Evolutionary conservation across 2,329 filamentous ascomycete species (phyloP), one percentile per base, ranked within the genome.

Genomic region (Lecanosticta acicola): DNA sequence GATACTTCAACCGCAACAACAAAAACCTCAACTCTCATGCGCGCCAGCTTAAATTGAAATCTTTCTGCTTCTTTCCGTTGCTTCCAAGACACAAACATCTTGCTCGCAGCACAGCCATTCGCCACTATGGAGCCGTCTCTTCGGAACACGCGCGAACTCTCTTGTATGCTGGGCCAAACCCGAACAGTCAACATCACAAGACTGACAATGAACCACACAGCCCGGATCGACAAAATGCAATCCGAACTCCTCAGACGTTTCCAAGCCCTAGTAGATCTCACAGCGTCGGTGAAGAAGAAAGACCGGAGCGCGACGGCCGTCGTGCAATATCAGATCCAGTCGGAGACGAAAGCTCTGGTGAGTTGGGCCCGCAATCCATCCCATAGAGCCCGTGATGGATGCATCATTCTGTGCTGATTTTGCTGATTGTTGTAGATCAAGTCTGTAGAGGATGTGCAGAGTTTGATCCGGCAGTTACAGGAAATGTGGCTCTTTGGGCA

Each of bases 401-500:
- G 13, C 4, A 13, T 34, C 4, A 34, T 13, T 13, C 17, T 4
- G 4, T 34, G 37, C 26, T 26, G 17, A 19, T 64, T 17, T 11
- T 39, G 10, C 13, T 24, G 20, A 32, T 11, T 41, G 29, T 19
- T 26, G 0, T 47, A 78, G 79, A 75, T 83, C 51, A 76, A 77
- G 46, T 74, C 78, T 1, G 75, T 77, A 11, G 80, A 85, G 66
- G 80, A 83, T 44, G 69, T 83, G 9, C 71, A 81, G 47, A 72
- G 74, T 10, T 62, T 84, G 11, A 80, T 78, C 19, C 74, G 81
- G 17, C 72, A 75, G 19, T 69, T 85, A 66, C 83, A 84, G 59
- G 81, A 84, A 59, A 70, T 79, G 17, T 84, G 81, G 81, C 68
- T 84, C 4, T 83, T 83, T 56, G 81, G 81, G 2, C 77, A 78